Percentiles rank a stretch among this genome's conserved stretches.
These are phyloP conservation scores for Xylaria sp. DNA, from an alignment of 2,329 filamentous ascomycete genomes.

Conservation along the genomic window DNA sequence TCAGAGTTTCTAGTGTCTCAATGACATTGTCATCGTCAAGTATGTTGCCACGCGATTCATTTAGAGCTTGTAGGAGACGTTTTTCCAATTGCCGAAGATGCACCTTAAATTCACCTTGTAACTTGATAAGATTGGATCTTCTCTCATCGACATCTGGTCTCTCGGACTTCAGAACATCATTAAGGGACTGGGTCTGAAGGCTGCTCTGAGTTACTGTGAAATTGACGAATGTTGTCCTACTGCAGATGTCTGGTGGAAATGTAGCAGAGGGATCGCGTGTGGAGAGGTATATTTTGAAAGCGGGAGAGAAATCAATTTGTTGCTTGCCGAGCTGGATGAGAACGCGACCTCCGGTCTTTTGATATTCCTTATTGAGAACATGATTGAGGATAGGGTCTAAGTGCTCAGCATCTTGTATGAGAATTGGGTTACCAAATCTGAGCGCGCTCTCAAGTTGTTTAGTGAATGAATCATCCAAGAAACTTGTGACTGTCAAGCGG, in stretches of 20 bases:
- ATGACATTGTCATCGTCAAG: constrained; percentile 98
- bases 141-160: constrained; percentile 96
- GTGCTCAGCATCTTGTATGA: constrained; percentile 98
- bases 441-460: constrained; percentile 97
- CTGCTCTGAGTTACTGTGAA: constrained; percentile 99
- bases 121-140: constrained; percentile 95
- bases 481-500: constrained; percentile 94
- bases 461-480: constrained; percentile 96
- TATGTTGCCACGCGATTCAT: constrained; percentile 97
- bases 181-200: constrained; percentile 96
- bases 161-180: constrained; percentile 97
- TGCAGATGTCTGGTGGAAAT: constrained; percentile 97
- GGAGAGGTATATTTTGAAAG: constrained; percentile 94
- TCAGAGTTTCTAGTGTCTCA: constrained; percentile 95
- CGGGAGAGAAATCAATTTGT: constrained; percentile 97
- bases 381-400: constrained; percentile 97
- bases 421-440: constrained; percentile 96
- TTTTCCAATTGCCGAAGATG: constrained; percentile 96
- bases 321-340: constrained; percentile 98
- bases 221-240: constrained; percentile 98
- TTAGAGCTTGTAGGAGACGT: constrained; percentile 90
- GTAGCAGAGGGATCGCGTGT: constrained; percentile 95
- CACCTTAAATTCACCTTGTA: constrained; percentile 99
- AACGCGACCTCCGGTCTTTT: constrained; percentile 96
- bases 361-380: constrained; percentile 99